These are phyloP conservation scores for Mycena polygramma DNA, from an alignment of 768 basidiomycete species.

Conservation along the genomic window DNA sequence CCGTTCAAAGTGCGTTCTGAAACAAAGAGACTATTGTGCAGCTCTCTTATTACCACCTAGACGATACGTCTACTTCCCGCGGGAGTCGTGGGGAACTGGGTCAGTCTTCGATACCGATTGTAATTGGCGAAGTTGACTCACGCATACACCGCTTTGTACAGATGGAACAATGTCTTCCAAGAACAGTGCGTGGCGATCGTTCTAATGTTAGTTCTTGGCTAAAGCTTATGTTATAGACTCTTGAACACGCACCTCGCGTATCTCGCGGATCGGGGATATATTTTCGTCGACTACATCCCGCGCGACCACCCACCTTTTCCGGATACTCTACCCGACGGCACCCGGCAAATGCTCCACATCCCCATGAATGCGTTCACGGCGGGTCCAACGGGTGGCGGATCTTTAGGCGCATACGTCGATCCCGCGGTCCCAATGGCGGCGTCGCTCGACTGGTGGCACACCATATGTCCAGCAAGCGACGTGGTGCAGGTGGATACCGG, in stretches of 20 bases:
- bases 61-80: no score
- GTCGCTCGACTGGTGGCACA: slow-evolving; percentile 17
- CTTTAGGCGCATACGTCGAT: not conserved
- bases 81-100: no score
- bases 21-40: no score
- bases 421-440: not conserved
- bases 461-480: slow-evolving; percentile 6
- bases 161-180: slow-evolving; percentile 25
- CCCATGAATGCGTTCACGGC: slow-evolving; percentile 33
- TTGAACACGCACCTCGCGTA: slow-evolving; percentile 31
- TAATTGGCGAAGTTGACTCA: no score
- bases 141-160: not conserved
- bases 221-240: not conserved
- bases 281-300: slow-evolving; percentile 24
- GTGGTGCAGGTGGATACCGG: slow-evolving; percentile 3
- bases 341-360: slow-evolving; percentile 17
- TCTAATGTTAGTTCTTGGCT: no score
- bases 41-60: no score
- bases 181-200: slow-evolving; percentile 12
- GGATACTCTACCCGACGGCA: slow-evolving; percentile 22
- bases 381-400: slow-evolving; percentile 28
- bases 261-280: slow-evolving; percentile 13
- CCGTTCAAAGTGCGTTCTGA: no score
- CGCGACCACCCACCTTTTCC: slow-evolving; percentile 32
- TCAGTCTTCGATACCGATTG: no score